Evolutionary conservation across 1,284 basidiomycete species (phyloP).

Genomic region (Fistulina hepatica): DNA sequence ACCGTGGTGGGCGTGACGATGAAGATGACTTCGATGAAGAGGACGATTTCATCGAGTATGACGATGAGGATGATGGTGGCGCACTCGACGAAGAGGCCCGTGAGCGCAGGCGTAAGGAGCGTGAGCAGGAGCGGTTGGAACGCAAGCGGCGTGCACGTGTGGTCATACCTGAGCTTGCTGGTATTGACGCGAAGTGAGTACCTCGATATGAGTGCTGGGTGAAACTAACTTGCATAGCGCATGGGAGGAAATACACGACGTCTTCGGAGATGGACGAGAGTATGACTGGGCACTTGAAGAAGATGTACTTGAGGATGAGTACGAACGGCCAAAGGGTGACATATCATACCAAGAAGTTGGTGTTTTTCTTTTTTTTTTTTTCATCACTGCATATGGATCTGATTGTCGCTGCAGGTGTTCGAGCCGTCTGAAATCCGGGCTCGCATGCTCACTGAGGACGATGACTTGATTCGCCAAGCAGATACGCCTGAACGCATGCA

Average conservation of each 20-base stretch:
- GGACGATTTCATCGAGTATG: conserved; percentile 91
- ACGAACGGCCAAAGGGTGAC: conserved; percentile 48
- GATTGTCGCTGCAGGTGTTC: conserved; percentile 85
- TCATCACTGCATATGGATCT: conserved; percentile 10
- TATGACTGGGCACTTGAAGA: conserved; percentile 89
- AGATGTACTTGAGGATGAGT: conserved; percentile 61
- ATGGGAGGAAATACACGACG: conserved; percentile 94
- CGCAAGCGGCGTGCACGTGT: conserved; percentile 18
- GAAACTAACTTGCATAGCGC: no score
- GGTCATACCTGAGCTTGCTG: conserved; percentile 66
- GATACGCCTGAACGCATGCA: conserved; percentile 98
- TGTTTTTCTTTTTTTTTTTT: conserved; percentile 13
- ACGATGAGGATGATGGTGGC: conserved; percentile 72
- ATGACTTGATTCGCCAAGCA: conserved; percentile 82
- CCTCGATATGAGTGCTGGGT: no score
- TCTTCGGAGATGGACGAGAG: conserved; percentile 95
- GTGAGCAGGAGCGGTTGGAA: conserved; percentile 35
- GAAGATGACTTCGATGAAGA: conserved; percentile 74
- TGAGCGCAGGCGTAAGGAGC: conserved; percentile 59
- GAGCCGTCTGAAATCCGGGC: conserved; percentile 95
- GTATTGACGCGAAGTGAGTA: conserved; percentile 79
- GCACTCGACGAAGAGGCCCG: conserved; percentile 64
- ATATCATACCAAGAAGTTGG: conserved; percentile 85
- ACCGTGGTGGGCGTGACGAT: conserved; percentile 60
- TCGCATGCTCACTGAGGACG: conserved; percentile 87